A percentile compares a stretch with the other conserved stretches of the same genome.
Evolutionary conservation across 1,139 yeast genomes (phyloP).

Genomic region (Pneumocystis jirovecii): DNA sequence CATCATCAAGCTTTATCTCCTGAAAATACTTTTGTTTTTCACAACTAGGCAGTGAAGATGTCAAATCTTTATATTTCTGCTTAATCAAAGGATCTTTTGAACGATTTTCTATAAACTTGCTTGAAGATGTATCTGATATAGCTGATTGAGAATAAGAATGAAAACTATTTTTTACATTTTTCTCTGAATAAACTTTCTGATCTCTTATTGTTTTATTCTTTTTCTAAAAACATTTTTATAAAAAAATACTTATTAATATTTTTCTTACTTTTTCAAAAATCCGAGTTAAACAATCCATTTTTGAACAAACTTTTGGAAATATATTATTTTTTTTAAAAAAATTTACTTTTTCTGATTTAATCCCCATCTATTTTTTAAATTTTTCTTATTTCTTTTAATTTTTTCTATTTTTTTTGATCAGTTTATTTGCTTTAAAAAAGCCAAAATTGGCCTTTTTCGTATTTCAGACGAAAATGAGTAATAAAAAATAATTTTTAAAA

Average conservation of each 20-base stretch:
- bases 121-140: constrained; percentile 2
- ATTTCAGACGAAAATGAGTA: too few species aligned
- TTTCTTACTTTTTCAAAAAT: not conserved
- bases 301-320: not conserved
- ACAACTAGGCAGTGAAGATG: not conserved
- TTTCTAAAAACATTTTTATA: not conserved
- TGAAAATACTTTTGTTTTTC: constrained; percentile 28
- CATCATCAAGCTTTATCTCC: constrained; percentile 85
- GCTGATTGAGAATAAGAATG: constrained; percentile 8
- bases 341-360: too few species aligned
- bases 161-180: constrained; percentile 3
- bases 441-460: not conserved
- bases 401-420: too few species aligned
- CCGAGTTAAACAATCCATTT: not conserved
- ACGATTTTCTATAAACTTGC: not conserved
- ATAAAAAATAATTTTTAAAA: too few species aligned
- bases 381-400: too few species aligned
- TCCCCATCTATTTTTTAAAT: too few species aligned
- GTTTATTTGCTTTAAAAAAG: too few species aligned
- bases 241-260: not conserved
- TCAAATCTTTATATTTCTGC: constrained; percentile 2
- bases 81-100: constrained; percentile 3
- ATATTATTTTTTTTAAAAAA: too few species aligned
- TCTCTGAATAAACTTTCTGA: not conserved
- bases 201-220: not conserved